These are phyloP conservation scores for Macrophomina tecta DNA, from an alignment of 2,329 filamentous ascomycete genomes.

Conservation along the genomic window DNA sequence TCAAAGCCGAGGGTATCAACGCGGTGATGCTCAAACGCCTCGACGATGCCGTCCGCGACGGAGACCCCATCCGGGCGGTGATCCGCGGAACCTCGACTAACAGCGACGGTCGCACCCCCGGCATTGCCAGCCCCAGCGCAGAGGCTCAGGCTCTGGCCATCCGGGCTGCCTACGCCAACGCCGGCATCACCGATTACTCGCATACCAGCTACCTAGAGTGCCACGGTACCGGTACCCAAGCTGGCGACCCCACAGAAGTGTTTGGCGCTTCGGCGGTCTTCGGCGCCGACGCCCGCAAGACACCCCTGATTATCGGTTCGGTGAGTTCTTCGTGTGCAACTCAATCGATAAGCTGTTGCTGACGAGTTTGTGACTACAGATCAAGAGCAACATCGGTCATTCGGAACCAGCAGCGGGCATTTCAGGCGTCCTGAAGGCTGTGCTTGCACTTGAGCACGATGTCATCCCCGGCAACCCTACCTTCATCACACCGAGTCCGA, in stretches of 20 bases:
- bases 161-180: conserved; percentile 41
- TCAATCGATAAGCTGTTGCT: too few relatives aligned
- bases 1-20: conserved; percentile 38
- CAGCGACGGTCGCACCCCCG: conserved; percentile 37
- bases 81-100: conserved; percentile 36
- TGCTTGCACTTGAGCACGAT: conserved; percentile 36
- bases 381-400: conserved; percentile 44
- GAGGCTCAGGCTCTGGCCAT: conserved; percentile 45
- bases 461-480: conserved; percentile 34
- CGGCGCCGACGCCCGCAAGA: not conserved
- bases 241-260: conserved; percentile 64
- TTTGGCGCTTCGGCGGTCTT: conserved; percentile 56
- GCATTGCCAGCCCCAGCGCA: conserved; percentile 43
- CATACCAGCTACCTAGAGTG: conserved; percentile 52
- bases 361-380: not conserved
- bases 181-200: conserved; percentile 35
- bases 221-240: conserved; percentile 62
- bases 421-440: conserved; percentile 38
- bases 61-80: conserved; percentile 41
- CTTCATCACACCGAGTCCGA: conserved; percentile 20
- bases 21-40: conserved; percentile 39
- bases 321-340: conserved; percentile 28
- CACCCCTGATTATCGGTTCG: conserved; percentile 37
- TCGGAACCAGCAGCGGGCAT: conserved; percentile 38
- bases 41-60: conserved; percentile 37